Base-by-base conservation (phyloP, 2,329 filamentous ascomycete genomes). In the Bipolaris bicolor region DNA sequence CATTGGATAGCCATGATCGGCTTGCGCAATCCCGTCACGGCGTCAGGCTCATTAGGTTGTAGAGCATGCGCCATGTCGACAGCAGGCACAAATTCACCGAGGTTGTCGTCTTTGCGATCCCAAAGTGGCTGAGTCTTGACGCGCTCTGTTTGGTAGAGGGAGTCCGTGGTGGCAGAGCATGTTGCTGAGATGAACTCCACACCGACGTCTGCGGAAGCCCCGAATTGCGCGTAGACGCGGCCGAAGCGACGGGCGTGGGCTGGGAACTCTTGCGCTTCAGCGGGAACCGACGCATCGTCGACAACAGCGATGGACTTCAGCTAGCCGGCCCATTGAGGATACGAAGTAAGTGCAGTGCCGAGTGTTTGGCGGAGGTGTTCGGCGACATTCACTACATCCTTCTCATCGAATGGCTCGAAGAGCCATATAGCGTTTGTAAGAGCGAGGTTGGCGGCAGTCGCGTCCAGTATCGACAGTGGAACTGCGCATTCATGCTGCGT, bases 371-470 rank as follows among this genome's bases (percentile, higher is more conserved):
- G 44, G 5, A 58, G 29, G n/a, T 61, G 55, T 5, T 13, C 13
- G 34, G 40, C 7, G n/a, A 60, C 18, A 13, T 48, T 16, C 5
- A 15, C 26, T 34, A 31, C 29, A 47, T 18, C 29, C n/a, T 43
- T 36, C 22, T 41, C 13, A 18, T 26, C 31, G 13, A 11, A 29
- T 1, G 53, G 49, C 24, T 55, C 58, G 3, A 61, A n/a, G 26
- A 61, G 58, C 58, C 51, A 58, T 16, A 58, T 20, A 36, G 58
- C 51, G 44, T 33, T 61, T 15, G 58, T 49, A 5, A 61, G 55
- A 6, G 24, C 55, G n/a, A 58, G 50, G 2, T 55, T 58, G 20
- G 54, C 55, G 9, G 58, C 58, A 2, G 51, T 61, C 37, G 58
- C 58, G 16, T 61, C 55, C 26, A 58, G 51, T 4, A 61, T 22